These are phyloP conservation scores for Dioszegia crocea DNA, from an alignment of 768 basidiomycete genomes.

Conservation along the genomic window DNA sequence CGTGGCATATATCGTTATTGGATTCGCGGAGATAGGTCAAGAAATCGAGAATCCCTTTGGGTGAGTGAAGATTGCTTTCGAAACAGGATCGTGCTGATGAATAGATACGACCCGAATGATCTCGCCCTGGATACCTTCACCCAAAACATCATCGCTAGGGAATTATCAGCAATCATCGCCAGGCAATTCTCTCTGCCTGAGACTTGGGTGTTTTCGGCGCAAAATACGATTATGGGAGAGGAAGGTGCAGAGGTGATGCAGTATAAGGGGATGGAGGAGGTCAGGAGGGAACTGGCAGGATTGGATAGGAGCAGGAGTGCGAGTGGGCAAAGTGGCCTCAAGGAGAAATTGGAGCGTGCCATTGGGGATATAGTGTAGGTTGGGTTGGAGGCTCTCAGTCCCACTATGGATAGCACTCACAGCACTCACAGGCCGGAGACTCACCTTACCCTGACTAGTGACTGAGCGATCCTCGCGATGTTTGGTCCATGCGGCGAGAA, in stretches of 20 bases:
- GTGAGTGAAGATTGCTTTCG: background rate
- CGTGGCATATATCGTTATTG: conserved; percentile 42
- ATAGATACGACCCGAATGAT: conserved; percentile 45
- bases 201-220: conserved; percentile 42
- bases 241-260: conserved; percentile 11
- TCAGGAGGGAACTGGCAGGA: background rate
- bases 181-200: conserved; percentile 32
- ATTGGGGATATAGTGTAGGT: no score
- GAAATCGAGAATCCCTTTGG: conserved; percentile 47
- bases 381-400: no score
- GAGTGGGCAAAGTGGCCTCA: no score
- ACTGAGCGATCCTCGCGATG: no score
- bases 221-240: conserved; percentile 18
- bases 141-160: conserved; percentile 43
- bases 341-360: no score
- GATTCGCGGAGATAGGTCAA: conserved; percentile 35
- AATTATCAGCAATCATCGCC: conserved; percentile 45
- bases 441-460: no score
- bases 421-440: no score
- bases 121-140: conserved; percentile 47
- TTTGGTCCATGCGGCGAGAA: no score
- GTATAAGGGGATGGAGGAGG: background rate
- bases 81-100: background rate
- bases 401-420: no score
- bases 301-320: background rate